These are phyloP conservation scores for Orobanche coerulescens DNA, from an alignment of 257 asterid genomes.

Conservation along the genomic window DNA sequence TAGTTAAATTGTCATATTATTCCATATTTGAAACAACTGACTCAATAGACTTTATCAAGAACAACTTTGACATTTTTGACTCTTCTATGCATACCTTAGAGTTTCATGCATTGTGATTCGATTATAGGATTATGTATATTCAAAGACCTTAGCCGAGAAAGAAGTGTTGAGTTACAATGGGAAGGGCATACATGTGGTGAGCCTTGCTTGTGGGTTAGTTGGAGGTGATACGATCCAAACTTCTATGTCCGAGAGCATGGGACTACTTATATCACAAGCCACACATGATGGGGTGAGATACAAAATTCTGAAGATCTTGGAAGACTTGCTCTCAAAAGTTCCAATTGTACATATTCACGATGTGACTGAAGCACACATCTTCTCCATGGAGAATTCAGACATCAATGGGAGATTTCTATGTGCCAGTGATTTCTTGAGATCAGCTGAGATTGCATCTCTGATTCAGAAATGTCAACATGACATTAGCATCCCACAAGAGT, in stretches of 20 bases:
- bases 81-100: too few relatives aligned
- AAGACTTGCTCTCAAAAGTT: slow-evolving; percentile 42
- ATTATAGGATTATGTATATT: slow-evolving; percentile 35
- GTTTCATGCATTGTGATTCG: neutral
- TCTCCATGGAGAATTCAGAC: slow-evolving; percentile 29
- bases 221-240: slow-evolving; percentile 50
- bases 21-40: too few relatives aligned
- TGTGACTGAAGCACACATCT: slow-evolving; percentile 44
- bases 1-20: too few relatives aligned
- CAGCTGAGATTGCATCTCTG: slow-evolving; percentile 39
- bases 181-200: slow-evolving; percentile 38
- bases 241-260: slow-evolving; percentile 22
- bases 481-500: slow-evolving; percentile 31
- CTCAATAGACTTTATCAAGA: too few relatives aligned
- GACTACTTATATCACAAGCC: slow-evolving; percentile 24
- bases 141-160: slow-evolving; percentile 51
- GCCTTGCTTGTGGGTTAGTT: slow-evolving; percentile 49
- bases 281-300: neutral
- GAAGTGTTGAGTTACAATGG: slow-evolving; percentile 42
- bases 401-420: slow-evolving; percentile 48
- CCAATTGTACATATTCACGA: slow-evolving; percentile 51
- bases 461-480: slow-evolving; percentile 21
- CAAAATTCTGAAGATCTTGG: slow-evolving; percentile 33
- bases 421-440: slow-evolving; percentile 32
- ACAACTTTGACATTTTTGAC: too few relatives aligned